phyloP scores from a whole-genome alignment of 139 green algal species.

The Auxenochlorella pyrenoidosa region DNA sequence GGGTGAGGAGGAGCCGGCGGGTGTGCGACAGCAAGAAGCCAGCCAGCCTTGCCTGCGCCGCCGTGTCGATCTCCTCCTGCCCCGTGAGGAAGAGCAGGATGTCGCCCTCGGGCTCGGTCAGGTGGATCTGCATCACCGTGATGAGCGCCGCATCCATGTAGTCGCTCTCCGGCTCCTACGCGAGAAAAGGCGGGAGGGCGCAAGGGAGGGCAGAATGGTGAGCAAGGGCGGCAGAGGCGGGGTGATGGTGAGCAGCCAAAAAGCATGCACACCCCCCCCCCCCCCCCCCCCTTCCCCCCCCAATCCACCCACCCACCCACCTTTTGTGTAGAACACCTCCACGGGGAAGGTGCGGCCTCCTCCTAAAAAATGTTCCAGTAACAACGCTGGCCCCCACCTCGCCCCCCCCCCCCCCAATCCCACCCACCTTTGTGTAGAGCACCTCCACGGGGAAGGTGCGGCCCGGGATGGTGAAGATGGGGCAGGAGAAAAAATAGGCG shows the following conservation, averaged over 20 bases:
- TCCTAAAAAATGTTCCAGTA: no score
- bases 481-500: constrained; percentile 94
- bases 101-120: constrained; percentile 88
- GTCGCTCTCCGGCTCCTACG: constrained; percentile 83
- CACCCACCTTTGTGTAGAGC: constrained; percentile 70
- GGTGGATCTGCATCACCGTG: constrained; percentile 96
- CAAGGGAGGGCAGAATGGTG: neutral
- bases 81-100: constrained; percentile 91
- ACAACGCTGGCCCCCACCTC: no score
- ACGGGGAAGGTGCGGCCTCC: no score
- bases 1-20: constrained; percentile 91
- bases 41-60: constrained; percentile 28
- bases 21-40: neutral
- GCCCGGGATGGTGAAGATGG: constrained; percentile 89
- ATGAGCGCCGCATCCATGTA: constrained; percentile 97
- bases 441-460: constrained; percentile 88
- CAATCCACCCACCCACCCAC: neutral
- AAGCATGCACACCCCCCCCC: neutral
- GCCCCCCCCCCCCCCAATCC: neutral
- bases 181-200: no score
- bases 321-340: no score
- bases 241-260: no score
- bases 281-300: neutral
- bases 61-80: constrained; percentile 87
- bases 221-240: no score